Base-by-base conservation (phyloP, 208 protist species). In the Jaenimonas drosophilae region DNA sequence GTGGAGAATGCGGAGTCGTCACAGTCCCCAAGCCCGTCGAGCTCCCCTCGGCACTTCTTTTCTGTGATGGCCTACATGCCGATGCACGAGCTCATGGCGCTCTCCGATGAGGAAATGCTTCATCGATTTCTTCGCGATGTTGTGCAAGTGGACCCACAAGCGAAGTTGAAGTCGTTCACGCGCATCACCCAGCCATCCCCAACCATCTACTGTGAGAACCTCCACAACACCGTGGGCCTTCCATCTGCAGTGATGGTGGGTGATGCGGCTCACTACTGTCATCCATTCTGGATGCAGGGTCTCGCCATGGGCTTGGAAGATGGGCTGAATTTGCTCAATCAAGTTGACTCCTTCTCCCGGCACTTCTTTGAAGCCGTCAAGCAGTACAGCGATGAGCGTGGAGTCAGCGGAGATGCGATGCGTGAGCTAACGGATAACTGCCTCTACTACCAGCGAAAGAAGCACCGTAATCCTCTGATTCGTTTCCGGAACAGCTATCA, bases 331-430 rank as follows among this genome's bases (percentile, higher is more conserved):
- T 54, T 91, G 19, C 69, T 94, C 14, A 86, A 89, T 41, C 73
- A 82, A 33, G 79, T 94, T 14, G 86, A 94, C 50, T 73, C 76
- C 40, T 86, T 85, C 64, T 80, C 67, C 19, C 67, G 74, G 14
- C 74, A 90, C 54, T 87, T 90, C 42, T 94, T 88, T 55, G 86
- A 94, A 49, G 86, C 81, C 11, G 60, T 94, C 43, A 71, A 75
- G 59, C 79, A 88, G 52, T 94, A 75, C 58, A 94, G 86, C 59
- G 59, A 74, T 37, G 81, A 94, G 53, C 81, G 86, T 50, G 86
- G 86, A 40, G 68, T 58, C 27, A 72, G 49, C 50, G 86, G 86
- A 1, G 86, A 94, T 49, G 78, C 79, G 12, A 59, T 94, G 51
- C 77, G 86, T 3, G 73, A 75, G 47, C 51, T 94, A 39, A 94